Percentiles rank a stretch among this genome's conserved stretches.
Conservation (phyloP, 2,329 filamentous ascomycete species). For the Colletotrichum musae region DNA sequence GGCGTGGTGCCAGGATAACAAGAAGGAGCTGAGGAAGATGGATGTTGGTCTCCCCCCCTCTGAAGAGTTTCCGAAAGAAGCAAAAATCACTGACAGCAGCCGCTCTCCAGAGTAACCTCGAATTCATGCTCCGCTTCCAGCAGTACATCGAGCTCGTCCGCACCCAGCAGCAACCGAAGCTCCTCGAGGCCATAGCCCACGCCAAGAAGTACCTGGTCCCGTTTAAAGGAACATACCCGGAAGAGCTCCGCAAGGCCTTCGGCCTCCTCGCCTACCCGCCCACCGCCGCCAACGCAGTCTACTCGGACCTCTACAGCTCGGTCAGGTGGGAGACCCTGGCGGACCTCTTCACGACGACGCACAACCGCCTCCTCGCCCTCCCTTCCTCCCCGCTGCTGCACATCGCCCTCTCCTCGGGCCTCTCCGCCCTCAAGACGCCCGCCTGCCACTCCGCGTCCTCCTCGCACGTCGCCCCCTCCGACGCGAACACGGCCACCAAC, state of each 20-base stretch:
- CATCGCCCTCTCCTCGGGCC: constrained; percentile 89
- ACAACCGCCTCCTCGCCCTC: constrained; percentile 88
- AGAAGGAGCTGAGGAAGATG: constrained; percentile 90
- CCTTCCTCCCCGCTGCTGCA: constrained; percentile 89
- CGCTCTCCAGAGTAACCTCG: constrained; percentile 77
- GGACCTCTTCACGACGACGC: constrained; percentile 84
- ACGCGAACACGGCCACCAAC: constrained; percentile 53
- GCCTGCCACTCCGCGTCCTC: constrained; percentile 84
- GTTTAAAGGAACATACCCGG: constrained; percentile 77
- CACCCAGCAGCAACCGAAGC: constrained; percentile 72
- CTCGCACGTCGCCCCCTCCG: constrained; percentile 51
- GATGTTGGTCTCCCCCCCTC: constrained; percentile 67
- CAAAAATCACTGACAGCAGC: constrained; percentile 19
- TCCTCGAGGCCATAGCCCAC: constrained; percentile 84
- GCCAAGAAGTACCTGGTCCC: constrained; percentile 85
- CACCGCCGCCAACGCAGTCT: constrained; percentile 61
- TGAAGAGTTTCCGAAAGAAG: neutral
- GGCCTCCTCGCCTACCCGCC: constrained; percentile 84
- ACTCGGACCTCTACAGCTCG: constrained; percentile 77
- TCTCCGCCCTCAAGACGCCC: constrained; percentile 96
- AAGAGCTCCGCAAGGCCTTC: constrained; percentile 79
- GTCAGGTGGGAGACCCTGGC: constrained; percentile 84
- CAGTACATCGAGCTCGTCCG: constrained; percentile 95
- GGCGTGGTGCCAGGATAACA: constrained; percentile 93
- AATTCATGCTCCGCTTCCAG: constrained; percentile 93